Percentiles rank a stretch among this genome's conserved stretches.
phyloP scores from a whole-genome alignment of 192 early-diverging fungal species.

The Phycomyces nitens region DNA sequence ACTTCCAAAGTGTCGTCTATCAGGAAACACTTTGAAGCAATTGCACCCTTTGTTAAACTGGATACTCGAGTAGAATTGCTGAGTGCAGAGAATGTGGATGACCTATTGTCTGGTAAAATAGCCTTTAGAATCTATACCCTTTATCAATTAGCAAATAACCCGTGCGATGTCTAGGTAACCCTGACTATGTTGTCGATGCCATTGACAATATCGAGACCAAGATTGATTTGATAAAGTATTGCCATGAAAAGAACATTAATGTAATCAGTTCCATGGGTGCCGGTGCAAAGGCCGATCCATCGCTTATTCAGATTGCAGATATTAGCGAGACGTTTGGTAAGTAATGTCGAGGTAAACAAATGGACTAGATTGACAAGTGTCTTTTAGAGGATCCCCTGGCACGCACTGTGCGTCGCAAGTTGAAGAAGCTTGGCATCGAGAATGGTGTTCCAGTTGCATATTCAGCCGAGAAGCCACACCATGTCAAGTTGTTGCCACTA shows the following conservation, averaged over 20 bases:
- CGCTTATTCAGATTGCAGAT: slow-evolving; percentile 93
- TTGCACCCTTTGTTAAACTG: slow-evolving; percentile 75
- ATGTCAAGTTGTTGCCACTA: slow-evolving; percentile 85
- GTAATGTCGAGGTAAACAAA: too few relatives aligned
- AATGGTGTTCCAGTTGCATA: slow-evolving; percentile 90
- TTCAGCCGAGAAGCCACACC: slow-evolving; percentile 91
- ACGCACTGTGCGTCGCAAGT: slow-evolving; percentile 72
- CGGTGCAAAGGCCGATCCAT: slow-evolving; percentile 96
- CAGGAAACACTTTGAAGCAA: slow-evolving; percentile 64
- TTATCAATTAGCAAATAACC: slow-evolving; percentile 6
- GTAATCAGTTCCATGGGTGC: slow-evolving; percentile 97
- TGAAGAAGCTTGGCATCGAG: slow-evolving; percentile 69
- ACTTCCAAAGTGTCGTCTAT: slow-evolving; percentile 81
- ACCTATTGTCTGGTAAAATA: slow-evolving; percentile 61
- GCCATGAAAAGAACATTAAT: slow-evolving; percentile 64
- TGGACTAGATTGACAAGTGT: too few relatives aligned
- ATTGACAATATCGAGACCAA: slow-evolving; percentile 98
- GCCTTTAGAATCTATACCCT: slow-evolving; percentile 8
- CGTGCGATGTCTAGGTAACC: slow-evolving; percentile 30
- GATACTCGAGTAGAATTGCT: slow-evolving; percentile 81
- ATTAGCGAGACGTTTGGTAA: slow-evolving; percentile 85
- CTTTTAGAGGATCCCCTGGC: slow-evolving; percentile 92
- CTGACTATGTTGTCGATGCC: slow-evolving; percentile 81
- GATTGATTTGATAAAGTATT: slow-evolving; percentile 83
- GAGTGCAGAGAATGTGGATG: slow-evolving; percentile 58